Evolutionary conservation across 2,329 filamentous ascomycete species (phyloP), one percentile per base, ranked within the genome.

Genomic region (Hypoxylon sp.): DNA sequence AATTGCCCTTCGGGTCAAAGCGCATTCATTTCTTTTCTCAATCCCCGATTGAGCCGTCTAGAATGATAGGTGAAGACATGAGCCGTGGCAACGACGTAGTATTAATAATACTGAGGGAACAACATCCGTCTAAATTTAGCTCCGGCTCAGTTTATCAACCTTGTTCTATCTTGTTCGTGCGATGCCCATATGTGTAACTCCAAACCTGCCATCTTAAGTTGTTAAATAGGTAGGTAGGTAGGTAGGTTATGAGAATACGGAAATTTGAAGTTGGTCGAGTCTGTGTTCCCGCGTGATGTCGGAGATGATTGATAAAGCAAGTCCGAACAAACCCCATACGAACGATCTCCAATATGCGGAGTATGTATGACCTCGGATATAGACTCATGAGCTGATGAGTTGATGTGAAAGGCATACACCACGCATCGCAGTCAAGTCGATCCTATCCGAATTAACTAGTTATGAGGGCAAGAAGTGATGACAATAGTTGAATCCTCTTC

Each of bases 311-410:
- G 29, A 55, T 29, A 31, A 55, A 39, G 52, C 52, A 55, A 55
- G 35, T 33, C 54, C 39, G 39, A 56, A n/a, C 46, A 56, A 47
- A 56, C 44, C 44, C 55, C 55, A 50, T 58, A 39, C 17, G 14
- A 17, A 37, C 31, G n/a, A 14, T 58, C 55, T 44, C 55, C 46
- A 33, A 50, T 22, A 29, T 31, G 39, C 44, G 55, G 44, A 58
- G 44, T 58, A 58, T 13, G 50, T 22, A 31, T 31, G 29, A 31
- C 44, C 22, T 26, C 42, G 54, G 44, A 31, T 58, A 31, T 33
- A 58, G 17, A 58, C 33, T 50, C 9, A 9, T 19, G 33, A 33
- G 35, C 22, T 58, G 39, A 22, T 26, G 33, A 33, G 35, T 31
- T 58, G 39, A 22, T 26, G 33, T 26, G n/a, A 26, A 50, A n/a